Evolutionary conservation across 2,329 filamentous ascomycete genomes (phyloP).

Genomic region (Neofusicoccum ribis): DNA sequence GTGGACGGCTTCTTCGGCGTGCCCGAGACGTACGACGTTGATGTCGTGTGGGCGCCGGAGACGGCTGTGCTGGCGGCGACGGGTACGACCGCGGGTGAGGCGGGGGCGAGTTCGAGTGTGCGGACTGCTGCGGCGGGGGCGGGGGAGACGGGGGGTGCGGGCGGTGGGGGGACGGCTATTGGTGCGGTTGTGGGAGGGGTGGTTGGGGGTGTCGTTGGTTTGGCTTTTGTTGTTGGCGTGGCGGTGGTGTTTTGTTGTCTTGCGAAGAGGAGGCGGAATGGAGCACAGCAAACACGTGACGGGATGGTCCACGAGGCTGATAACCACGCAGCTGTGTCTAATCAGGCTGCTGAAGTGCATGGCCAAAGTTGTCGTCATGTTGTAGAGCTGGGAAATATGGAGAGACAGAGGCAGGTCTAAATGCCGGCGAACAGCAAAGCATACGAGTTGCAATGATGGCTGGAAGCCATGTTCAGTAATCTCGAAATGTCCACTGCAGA

Average conservation of each 20-base stretch:
- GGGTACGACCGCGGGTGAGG: background rate
- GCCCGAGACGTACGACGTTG: background rate
- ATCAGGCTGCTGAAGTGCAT: background rate
- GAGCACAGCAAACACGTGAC: background rate
- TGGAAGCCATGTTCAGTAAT: too few species aligned
- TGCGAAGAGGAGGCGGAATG: background rate
- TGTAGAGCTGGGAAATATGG: background rate
- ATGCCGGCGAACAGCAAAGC: background rate
- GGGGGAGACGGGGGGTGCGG: background rate
- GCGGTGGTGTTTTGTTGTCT: background rate
- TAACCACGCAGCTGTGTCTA: background rate
- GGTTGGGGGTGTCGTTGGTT: background rate
- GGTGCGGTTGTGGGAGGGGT: background rate
- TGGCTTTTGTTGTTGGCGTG: background rate
- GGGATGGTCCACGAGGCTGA: background rate
- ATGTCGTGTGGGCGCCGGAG: background rate
- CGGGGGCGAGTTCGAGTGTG: background rate
- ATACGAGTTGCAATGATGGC: too few species aligned
- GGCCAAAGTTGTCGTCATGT: background rate
- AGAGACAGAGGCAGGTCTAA: background rate
- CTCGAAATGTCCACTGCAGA: too few species aligned
- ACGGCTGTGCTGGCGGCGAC: background rate
- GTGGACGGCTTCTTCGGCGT: background rate
- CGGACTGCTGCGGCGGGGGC: background rate
- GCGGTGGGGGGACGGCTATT: background rate